Evolutionary conservation across 768 basidiomycete species (phyloP), one percentile per base, ranked within the genome.

Genomic region (Tricholoma saponaceum): DNA sequence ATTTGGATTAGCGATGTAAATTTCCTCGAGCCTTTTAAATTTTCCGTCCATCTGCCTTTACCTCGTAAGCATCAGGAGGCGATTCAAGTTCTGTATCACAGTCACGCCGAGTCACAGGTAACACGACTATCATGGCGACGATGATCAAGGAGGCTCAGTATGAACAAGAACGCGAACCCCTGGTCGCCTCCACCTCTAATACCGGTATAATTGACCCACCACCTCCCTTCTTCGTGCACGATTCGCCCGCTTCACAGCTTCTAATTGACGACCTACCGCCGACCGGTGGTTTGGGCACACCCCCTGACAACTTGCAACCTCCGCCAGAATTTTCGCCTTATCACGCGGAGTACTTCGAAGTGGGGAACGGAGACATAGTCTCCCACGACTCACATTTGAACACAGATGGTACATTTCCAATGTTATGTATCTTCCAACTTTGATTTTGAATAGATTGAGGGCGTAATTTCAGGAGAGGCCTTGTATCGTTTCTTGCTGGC

Each of bases 371-470:
- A 2, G 69, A 84, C 47, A 74, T 88, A 58, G 71, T 90, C 54
- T 87, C 88, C 13, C 89, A 90, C 67, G 90, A 91, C 62, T 72
- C 67, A 5, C 86, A 88, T 65, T 68, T 89, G 47, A 89, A 89
- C 57, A 70, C 79, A 51, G 87, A 89, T 62, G 86, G 86, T 72
- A 49, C 9, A 14, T 25, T 5, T 23, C 25, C 12, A 44, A 13
- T 25, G 58, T 56, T 35, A 23, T 43, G 13, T 20, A 16, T 44
- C 16, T 32, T 25, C 66, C 54, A 18, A 30, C 32, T 0, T 39
- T 30, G 35, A 43, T 54, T 44, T 16, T 54, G 28, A 32, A 52
- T n/a, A 16, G 2, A 14, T 5, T 14, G 13, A 5, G 13, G 35
- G 20, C 25, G 22, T 25, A n/a, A 44, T 56, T 52, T 57, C 35